A percentile compares a stretch with the other conserved stretches of the same genome.
Conservation (phyloP, 192 early-diverging fungal species). For the Rhizoclosmatium sp. region DNA sequence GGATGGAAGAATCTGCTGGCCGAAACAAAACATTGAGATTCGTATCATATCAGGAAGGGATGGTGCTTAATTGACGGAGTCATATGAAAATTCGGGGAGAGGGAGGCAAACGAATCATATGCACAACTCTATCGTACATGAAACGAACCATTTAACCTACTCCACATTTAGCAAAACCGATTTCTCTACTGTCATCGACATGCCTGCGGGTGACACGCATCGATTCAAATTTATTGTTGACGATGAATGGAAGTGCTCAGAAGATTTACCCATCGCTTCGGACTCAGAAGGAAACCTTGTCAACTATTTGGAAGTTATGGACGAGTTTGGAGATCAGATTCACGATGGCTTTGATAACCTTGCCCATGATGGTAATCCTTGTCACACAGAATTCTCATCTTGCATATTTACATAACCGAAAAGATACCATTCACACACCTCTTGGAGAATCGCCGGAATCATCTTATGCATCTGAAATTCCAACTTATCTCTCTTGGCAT, state of each 20-base stretch:
- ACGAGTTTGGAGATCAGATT: constrained; percentile 73
- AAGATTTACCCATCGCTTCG: constrained; percentile 86
- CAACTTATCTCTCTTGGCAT: constrained; percentile 54
- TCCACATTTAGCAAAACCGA: constrained; percentile 66
- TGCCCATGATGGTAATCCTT: constrained; percentile 30
- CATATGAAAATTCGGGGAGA: no score
- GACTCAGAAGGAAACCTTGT: constrained; percentile 96
- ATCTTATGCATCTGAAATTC: constrained; percentile 68
- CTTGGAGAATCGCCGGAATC: constrained; percentile 69
- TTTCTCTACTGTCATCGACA: constrained; percentile 82
- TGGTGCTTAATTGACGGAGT: no score
- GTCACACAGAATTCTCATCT: not conserved
- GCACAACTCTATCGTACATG: not conserved
- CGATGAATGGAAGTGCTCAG: constrained; percentile 96
- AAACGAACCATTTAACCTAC: constrained; percentile 18
- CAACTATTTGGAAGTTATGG: constrained; percentile 88
- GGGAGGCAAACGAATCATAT: no score
- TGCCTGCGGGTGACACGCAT: constrained; percentile 90
- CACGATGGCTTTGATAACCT: constrained; percentile 58
- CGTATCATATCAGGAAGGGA: no score
- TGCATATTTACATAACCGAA: not conserved
- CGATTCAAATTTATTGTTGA: constrained; percentile 98
- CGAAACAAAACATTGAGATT: no score
- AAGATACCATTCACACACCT: constrained; percentile 19
- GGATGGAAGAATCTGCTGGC: no score